These are phyloP conservation scores for Macadamia tetraphylla DNA, from an alignment of 164 flowering plant genomes.

Conservation along the genomic window DNA sequence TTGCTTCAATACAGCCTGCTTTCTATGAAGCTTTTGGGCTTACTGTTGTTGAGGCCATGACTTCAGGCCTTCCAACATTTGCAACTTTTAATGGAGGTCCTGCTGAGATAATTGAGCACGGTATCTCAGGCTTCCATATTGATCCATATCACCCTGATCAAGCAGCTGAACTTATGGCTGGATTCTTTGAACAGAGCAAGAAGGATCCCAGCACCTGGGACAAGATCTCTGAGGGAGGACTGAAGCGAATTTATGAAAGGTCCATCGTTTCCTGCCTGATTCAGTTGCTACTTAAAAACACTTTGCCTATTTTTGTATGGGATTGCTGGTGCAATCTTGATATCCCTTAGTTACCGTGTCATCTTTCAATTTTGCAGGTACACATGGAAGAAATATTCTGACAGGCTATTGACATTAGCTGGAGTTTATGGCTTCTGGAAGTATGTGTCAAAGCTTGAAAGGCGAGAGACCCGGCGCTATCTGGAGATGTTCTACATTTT, in stretches of 20 bases:
- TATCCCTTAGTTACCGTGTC: background rate
- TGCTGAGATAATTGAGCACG: constrained; percentile 87
- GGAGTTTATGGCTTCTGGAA: constrained; percentile 99
- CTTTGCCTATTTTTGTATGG: background rate
- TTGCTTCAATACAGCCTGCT: constrained; percentile 63
- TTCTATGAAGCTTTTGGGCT: constrained; percentile 96
- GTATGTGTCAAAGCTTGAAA: constrained; percentile 88
- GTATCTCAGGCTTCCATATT: constrained; percentile 85
- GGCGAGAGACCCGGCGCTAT: constrained; percentile 92
- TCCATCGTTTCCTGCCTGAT: constrained; percentile 12
- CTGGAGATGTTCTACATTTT: constrained; percentile 97
- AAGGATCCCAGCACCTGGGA: constrained; percentile 68
- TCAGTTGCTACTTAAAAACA: background rate
- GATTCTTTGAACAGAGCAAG: constrained; percentile 60
- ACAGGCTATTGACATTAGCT: constrained; percentile 86
- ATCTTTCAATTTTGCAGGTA: constrained; percentile 45
- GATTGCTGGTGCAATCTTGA: too few species aligned
- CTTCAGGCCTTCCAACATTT: constrained; percentile 96
- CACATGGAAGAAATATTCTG: constrained; percentile 94
- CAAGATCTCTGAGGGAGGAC: constrained; percentile 56
- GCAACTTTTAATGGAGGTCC: constrained; percentile 99
- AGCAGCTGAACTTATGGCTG: constrained; percentile 44
- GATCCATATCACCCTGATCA: constrained; percentile 95
- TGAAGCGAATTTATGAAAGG: constrained; percentile 75
- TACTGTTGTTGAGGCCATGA: constrained; percentile 97